Evolutionary conservation across 2,329 filamentous ascomycete species (phyloP).

Genomic region (Bipolaris gigantea): DNA sequence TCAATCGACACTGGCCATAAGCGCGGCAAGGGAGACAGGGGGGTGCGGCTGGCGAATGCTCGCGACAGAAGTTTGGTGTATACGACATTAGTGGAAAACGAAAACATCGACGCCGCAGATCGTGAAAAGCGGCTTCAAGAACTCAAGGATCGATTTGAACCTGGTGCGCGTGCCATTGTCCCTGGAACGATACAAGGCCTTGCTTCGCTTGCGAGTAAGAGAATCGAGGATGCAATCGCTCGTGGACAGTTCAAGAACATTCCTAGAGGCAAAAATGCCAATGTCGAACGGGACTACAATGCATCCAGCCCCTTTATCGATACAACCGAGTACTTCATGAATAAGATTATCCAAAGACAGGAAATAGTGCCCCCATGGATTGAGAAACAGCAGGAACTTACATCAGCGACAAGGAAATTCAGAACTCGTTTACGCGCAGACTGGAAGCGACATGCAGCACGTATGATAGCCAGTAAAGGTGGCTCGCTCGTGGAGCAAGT

Average conservation of each 20-base stretch:
- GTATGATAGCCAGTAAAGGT: constrained; percentile 75
- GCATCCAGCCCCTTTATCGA: constrained; percentile 89
- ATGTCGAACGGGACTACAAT: constrained; percentile 77
- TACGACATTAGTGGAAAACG: constrained; percentile 53
- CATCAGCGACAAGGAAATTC: constrained; percentile 69
- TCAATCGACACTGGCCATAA: constrained; percentile 44
- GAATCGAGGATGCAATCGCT: constrained; percentile 92
- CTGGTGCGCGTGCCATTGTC: constrained; percentile 71
- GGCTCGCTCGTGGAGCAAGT: constrained; percentile 76
- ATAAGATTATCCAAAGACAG: constrained; percentile 96
- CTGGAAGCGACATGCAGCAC: constrained; percentile 81
- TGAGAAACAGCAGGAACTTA: constrained; percentile 93
- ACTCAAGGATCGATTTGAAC: constrained; percentile 78
- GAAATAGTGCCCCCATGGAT: constrained; percentile 98
- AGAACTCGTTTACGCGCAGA: constrained; percentile 73
- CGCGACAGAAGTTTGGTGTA: constrained; percentile 62
- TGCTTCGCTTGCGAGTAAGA: constrained; percentile 81
- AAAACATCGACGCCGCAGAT: constrained; percentile 68
- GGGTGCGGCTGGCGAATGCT: constrained; percentile 57
- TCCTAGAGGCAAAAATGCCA: constrained; percentile 67
- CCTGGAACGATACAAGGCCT: constrained; percentile 79
- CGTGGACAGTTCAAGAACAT: constrained; percentile 88
- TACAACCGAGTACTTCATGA: constrained; percentile 97
- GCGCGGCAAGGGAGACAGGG: constrained; percentile 40
- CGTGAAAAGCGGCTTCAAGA: constrained; percentile 70